Percentiles rank a stretch among this genome's conserved stretches.
These are phyloP conservation scores for Xylariaceae sp. DNA, from an alignment of 2,329 filamentous ascomycete species.

Conservation along the genomic window DNA sequence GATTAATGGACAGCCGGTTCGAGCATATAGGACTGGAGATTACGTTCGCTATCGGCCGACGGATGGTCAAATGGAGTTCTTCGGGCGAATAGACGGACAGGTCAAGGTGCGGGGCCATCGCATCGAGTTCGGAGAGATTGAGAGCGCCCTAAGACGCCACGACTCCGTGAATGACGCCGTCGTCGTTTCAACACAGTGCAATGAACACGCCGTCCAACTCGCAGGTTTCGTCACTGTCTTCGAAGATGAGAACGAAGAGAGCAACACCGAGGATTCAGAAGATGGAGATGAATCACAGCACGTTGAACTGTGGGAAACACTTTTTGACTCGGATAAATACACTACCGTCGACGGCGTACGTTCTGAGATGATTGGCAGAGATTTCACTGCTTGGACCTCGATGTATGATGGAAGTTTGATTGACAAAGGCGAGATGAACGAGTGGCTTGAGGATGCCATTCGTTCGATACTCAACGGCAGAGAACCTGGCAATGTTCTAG, in stretches of 20 bases:
- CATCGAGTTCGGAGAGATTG: conserved; percentile 14
- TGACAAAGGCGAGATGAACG: conserved; percentile 12
- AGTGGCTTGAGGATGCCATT: conserved; percentile 19
- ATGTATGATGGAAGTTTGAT: conserved; percentile 18
- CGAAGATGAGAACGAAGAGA: background rate
- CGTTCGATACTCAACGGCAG: conserved; percentile 7
- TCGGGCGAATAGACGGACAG: conserved; percentile 11
- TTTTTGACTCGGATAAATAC: conserved; percentile 13
- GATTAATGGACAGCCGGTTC: background rate
- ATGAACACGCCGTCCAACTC: background rate
- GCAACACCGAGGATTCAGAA: background rate
- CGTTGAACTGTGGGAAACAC: conserved; percentile 5
- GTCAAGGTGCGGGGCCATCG: conserved; percentile 17
- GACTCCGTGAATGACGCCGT: conserved; percentile 2
- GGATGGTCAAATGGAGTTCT: conserved; percentile 9
- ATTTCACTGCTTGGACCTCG: conserved; percentile 17
- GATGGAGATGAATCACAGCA: too few species aligned
- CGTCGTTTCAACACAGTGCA: background rate
- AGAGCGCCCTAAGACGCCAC: background rate
- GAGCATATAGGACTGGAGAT: conserved; percentile 15
- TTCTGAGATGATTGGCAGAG: conserved; percentile 1
- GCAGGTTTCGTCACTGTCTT: conserved; percentile 11
- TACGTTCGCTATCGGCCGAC: conserved; percentile 6
- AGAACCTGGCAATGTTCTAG: conserved; percentile 10
- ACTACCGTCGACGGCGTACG: background rate